Conservation (phyloP, 805 yeast genomes). For the Saturnispora sekii region DNA sequence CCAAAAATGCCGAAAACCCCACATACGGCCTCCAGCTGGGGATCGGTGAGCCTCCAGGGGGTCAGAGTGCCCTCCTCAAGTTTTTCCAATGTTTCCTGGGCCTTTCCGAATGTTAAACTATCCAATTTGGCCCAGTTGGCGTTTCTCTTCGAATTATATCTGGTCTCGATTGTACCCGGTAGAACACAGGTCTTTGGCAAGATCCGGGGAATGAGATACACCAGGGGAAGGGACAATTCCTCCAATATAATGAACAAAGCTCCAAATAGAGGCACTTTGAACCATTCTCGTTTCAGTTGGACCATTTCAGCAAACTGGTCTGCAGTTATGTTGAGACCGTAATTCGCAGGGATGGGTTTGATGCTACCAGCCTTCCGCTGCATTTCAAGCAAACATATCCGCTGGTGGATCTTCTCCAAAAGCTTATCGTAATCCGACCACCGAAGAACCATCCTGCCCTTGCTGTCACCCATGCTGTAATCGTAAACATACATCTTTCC, state of each 20-base stretch:
- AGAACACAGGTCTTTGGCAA: conserved; percentile 55
- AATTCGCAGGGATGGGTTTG: conserved; percentile 5
- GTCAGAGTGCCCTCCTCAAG: neutral
- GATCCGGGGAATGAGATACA: conserved; percentile 43
- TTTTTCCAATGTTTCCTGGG: neutral
- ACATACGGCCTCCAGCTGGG: neutral
- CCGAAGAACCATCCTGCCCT: conserved; percentile 14
- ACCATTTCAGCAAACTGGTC: conserved; percentile 40
- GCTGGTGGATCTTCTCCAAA: conserved; percentile 20
- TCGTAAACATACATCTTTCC: conserved; percentile 23
- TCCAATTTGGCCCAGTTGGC: conserved; percentile 1
- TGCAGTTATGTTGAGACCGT: conserved; percentile 24
- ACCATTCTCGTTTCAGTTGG: conserved; percentile 41
- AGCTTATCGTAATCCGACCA: conserved; percentile 12
- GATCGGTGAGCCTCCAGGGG: neutral
- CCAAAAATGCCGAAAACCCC: neutral
- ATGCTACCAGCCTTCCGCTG: conserved; percentile 12
- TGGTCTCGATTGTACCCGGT: conserved; percentile 26
- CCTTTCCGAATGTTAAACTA: neutral
- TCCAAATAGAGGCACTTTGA: conserved; percentile 51
- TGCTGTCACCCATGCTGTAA: conserved; percentile 19
- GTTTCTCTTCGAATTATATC: conserved; percentile 1
- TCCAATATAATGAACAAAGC: conserved; percentile 42
- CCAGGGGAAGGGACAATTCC: conserved; percentile 46
- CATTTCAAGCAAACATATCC: conserved; percentile 18